Conservation (phyloP, 148 eudicot species). For the Silene conica region DNA sequence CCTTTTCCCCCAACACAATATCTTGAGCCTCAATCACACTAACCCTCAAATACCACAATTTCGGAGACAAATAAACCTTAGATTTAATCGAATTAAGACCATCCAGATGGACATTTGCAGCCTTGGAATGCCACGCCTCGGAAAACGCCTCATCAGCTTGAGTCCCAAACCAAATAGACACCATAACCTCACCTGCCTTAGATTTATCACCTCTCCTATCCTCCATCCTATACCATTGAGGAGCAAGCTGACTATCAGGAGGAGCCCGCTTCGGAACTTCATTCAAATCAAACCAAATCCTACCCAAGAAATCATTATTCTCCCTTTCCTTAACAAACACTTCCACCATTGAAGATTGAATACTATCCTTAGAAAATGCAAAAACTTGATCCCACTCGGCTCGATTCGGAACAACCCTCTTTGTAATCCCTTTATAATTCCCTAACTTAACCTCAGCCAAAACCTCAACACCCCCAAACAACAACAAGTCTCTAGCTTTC, state of each 20-base stretch:
- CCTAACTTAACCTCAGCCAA: conserved; percentile 80
- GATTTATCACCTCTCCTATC: conserved; percentile 73
- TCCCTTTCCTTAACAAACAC: conserved; percentile 71
- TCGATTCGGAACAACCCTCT: conserved; percentile 44
- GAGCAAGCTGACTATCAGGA: conserved; percentile 89
- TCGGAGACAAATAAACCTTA: conserved; percentile 85
- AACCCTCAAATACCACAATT: conserved; percentile 81
- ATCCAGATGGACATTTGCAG: conserved; percentile 70
- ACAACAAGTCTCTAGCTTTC: conserved; percentile 53
- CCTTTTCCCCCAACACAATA: conserved; percentile 59
- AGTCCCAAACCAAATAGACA: conserved; percentile 88
- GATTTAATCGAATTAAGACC: conserved; percentile 66
- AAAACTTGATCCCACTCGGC: conserved; percentile 88
- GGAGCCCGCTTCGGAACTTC: conserved; percentile 84
- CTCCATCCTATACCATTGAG: conserved; percentile 91
- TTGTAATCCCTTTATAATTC: conserved; percentile 80
- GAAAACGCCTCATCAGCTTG: conserved; percentile 95
- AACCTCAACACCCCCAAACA: conserved; percentile 49
- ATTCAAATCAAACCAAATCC: conserved; percentile 82
- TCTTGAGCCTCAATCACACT: conserved; percentile 82
- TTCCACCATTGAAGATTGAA: conserved; percentile 80
- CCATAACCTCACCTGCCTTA: conserved; percentile 70
- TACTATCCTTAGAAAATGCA: conserved; percentile 81
- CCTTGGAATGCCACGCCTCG: conserved; percentile 94
- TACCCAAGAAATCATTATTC: conserved; percentile 68